A percentile compares a stretch with the other conserved stretches of the same genome.
Evolutionary conservation across 371 early-diverging fungal species (phyloP).

Genomic region (Apophysomyces elegans): DNA sequence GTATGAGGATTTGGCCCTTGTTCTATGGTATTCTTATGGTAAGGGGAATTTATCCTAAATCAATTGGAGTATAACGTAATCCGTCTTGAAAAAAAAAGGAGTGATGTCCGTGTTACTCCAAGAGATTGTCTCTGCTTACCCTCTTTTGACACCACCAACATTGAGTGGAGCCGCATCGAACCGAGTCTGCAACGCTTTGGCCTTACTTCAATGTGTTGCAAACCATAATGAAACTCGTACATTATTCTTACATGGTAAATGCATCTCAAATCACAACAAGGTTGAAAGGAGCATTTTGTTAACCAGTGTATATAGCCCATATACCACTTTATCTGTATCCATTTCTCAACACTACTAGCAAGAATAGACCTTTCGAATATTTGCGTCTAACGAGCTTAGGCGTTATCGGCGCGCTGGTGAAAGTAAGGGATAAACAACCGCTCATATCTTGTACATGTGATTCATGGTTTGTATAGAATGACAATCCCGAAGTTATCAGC

Average conservation of each 20-base stretch:
- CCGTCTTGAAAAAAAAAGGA: constrained; percentile 45
- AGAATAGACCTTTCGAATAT: constrained; percentile 93
- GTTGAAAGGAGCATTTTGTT: not conserved
- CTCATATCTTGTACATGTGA: not conserved
- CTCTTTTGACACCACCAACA: constrained; percentile 85
- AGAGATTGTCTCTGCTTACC: constrained; percentile 94
- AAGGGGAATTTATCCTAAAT: constrained; percentile 23
- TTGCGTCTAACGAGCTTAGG: constrained; percentile 92
- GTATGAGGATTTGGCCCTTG: constrained; percentile 92
- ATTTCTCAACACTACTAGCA: constrained; percentile 96
- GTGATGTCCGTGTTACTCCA: constrained; percentile 94
- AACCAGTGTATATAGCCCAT: constrained; percentile 67
- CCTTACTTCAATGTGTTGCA: constrained; percentile 95
- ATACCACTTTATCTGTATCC: constrained; percentile 98
- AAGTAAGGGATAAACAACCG: constrained; percentile 53
- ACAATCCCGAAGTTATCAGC: constrained; percentile 92
- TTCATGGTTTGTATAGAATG: constrained; percentile 63
- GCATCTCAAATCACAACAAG: not conserved
- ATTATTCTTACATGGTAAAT: constrained; percentile 79
- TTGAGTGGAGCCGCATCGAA: constrained; percentile 90
- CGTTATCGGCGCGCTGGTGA: constrained; percentile 96
- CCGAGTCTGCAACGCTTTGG: constrained; percentile 96
- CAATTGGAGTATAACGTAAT: constrained; percentile 1
- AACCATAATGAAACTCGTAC: constrained; percentile 92
- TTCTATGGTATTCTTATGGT: constrained; percentile 97